phyloP scores from a whole-genome alignment of 495 filamentous ascomycete genomes.

The Aspergillus asperescens region DNA sequence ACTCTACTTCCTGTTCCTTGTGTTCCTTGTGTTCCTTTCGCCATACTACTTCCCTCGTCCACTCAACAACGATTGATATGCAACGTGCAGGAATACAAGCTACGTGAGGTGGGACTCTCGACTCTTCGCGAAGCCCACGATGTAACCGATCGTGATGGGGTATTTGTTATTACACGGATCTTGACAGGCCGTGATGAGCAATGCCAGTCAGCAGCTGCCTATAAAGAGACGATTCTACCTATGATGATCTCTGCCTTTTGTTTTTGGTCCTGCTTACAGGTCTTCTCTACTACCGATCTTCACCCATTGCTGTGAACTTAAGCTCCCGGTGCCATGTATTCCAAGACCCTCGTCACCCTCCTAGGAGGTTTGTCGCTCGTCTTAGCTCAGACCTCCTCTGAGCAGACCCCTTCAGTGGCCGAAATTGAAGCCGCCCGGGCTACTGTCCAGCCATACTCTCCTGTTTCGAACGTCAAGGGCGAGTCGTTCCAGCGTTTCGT shows the following conservation, averaged over 20 bases:
- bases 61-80: slow-evolving; percentile 10
- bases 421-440: slow-evolving; percentile 30
- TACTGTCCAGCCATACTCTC: slow-evolving; percentile 34
- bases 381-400: slow-evolving; percentile 25
- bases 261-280: neutral
- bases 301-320: neutral
- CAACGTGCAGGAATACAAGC: slow-evolving; percentile 12
- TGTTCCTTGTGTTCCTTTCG: neutral
- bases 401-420: slow-evolving; percentile 23
- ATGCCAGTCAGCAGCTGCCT: neutral
- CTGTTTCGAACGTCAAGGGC: slow-evolving; percentile 55
- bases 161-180: neutral
- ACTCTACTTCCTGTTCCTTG: slow-evolving; percentile 1
- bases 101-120: slow-evolving; percentile 5
- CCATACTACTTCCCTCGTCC: neutral
- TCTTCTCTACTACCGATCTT: slow-evolving; percentile 1
- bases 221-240: slow-evolving; percentile 3
- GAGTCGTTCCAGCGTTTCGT: slow-evolving; percentile 62
- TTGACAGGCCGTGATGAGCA: neutral
- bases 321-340: slow-evolving; percentile 13
- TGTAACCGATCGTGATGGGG: slow-evolving; percentile 6
- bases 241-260: neutral
- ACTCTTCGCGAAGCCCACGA: neutral
- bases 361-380: slow-evolving; percentile 24
- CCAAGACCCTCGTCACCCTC: slow-evolving; percentile 19